Base-by-base conservation (phyloP, 306 rosid species). In the Mimosa bimucronata region DNA sequence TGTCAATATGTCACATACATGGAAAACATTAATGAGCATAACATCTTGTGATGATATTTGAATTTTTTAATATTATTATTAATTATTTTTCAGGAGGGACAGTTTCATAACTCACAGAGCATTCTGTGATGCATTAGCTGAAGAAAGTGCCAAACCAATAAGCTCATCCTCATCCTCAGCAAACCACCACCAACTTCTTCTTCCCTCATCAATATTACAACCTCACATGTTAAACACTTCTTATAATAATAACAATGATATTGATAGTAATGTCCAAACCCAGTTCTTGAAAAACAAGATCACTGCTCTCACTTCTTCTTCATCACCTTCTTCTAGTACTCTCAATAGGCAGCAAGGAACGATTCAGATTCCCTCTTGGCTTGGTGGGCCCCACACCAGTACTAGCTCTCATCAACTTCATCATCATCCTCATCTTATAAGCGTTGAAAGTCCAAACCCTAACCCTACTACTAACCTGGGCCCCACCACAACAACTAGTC, bases 101-200 rank as follows among this genome's bases (percentile, higher is more conserved):
- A 93, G 98, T 85, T 96, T 96, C 91, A 91, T 91, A 86, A 93
- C 99, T 29, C 99, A 96, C 88, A 90, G 99, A 93, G 99, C 99
- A 7, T 96, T 96, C 85, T 96, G 99, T 87, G 97, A 96, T 86
- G 98, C 97, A 66, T 84, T 96, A 38, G 97, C 97, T 77, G 97
- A 96, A 55, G 99, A 96, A 80, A 91, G 91, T 87, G 99, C 92
- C 65, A 89, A 94, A 88, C 84, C 55, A 15, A 42, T 10, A 42
- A 8, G 1, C 29, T 74, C 88, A 7, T 55, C 29, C n/a, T 44
- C 50, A 13, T 44, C 86, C 86, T 84, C 85, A 31, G 10, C 80
- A 64, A 86, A 89, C 78, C 90, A 67, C 69, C 77, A 37, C 1
- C 23, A 18, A 18, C 57, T 37, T 53, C 11, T 37, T 46, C 34